Conservation (phyloP, 176 grass and related monocot genomes). For the Musa beccarii region DNA sequence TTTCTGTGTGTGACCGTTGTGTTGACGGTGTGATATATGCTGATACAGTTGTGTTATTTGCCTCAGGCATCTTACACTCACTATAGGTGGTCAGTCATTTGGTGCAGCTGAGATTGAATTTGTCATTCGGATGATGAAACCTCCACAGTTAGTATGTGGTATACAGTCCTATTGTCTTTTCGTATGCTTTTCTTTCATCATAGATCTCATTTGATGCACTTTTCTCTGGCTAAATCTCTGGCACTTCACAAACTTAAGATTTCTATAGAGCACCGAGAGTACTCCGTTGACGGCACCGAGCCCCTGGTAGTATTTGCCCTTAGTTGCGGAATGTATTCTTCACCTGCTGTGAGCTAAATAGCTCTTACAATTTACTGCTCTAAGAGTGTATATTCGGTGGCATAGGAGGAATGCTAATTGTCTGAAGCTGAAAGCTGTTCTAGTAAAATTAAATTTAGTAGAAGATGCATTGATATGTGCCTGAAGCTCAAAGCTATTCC, state of each 20-base stretch:
- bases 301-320: conserved; percentile 71
- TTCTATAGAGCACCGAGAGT: conserved; percentile 78
- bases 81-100: conserved; percentile 73
- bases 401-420: no score
- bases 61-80: conserved; percentile 95
- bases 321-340: no score
- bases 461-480: no score
- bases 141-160: conserved; percentile 69
- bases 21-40: conserved; percentile 11
- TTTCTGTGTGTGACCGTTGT: conserved; percentile 12
- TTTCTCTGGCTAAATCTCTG: conserved; percentile 67
- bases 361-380: not conserved
- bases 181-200: conserved; percentile 9
- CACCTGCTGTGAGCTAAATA: conserved; percentile 63
- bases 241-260: conserved; percentile 94
- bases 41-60: no score
- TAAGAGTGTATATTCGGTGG: not conserved
- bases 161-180: conserved; percentile 13
- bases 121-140: conserved; percentile 82
- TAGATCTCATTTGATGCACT: conserved; percentile 24
- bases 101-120: conserved; percentile 97
- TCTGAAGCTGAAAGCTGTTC: not conserved
- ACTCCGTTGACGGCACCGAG: conserved; percentile 50
- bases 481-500: no score
- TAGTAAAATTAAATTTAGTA: not conserved